phyloP scores from a whole-genome alignment of 345 rosid species.

The Kandelia obovata region DNA sequence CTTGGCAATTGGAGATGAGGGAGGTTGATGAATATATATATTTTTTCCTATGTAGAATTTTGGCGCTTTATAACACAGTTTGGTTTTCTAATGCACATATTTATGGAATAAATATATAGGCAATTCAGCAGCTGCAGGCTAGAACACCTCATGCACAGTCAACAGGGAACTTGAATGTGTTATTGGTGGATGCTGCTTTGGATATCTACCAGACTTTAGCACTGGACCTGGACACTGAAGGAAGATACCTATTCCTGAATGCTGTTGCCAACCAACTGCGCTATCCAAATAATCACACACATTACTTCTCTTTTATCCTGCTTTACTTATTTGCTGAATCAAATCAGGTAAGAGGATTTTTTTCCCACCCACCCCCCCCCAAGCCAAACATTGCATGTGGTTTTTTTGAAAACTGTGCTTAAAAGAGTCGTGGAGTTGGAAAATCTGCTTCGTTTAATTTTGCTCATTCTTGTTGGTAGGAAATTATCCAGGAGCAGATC shows the following conservation, averaged over 20 bases:
- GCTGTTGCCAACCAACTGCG: conserved; percentile 96
- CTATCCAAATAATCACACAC: conserved; percentile 97
- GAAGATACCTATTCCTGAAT: conserved; percentile 91
- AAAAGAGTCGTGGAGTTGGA: too few species aligned
- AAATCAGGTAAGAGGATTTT: conserved; percentile 60
- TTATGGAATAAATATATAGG: conserved; percentile 35
- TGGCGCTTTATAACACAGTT: background rate
- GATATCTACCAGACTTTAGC: conserved; percentile 80
- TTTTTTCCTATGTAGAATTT: too few species aligned
- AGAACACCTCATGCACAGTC: conserved; percentile 67
- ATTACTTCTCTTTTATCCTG: conserved; percentile 90
- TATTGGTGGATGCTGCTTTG: conserved; percentile 68
- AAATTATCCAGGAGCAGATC: conserved; percentile 95
- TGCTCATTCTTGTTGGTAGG: conserved; percentile 37
- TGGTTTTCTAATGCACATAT: background rate
- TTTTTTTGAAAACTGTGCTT: too few species aligned
- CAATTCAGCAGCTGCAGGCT: conserved; percentile 74
- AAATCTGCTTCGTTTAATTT: background rate
- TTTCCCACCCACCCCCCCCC: background rate
- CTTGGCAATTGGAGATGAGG: too few species aligned
- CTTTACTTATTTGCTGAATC: conserved; percentile 75
- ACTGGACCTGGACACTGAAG: conserved; percentile 87
- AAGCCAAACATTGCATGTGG: too few species aligned
- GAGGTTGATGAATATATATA: too few species aligned
- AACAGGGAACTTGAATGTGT: conserved; percentile 40